A percentile compares a stretch with the other conserved stretches of the same genome.
These are phyloP conservation scores for Euphorbia pulcherrima DNA, from an alignment of 345 rosid genomes.

Conservation along the genomic window DNA sequence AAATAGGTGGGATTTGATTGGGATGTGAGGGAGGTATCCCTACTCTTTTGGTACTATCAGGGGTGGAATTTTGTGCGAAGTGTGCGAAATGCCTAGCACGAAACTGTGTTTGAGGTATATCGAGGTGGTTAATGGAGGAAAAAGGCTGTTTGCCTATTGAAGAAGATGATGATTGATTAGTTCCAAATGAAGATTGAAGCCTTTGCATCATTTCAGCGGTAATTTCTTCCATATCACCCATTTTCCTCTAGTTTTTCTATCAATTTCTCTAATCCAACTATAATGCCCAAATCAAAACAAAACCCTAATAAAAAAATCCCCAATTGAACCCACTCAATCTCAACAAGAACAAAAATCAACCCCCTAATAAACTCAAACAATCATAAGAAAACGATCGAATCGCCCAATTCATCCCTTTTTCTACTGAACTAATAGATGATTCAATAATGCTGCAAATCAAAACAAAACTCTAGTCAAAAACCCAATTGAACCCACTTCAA, in stretches of 20 bases:
- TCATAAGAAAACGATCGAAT: too few species aligned
- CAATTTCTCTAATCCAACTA: too few species aligned
- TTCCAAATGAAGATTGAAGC: constrained; percentile 57
- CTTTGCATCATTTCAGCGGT: constrained; percentile 65
- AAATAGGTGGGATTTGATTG: constrained; percentile 74
- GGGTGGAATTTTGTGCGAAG: constrained; percentile 40
- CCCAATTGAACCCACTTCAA: too few species aligned
- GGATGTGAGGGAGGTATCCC: constrained; percentile 93
- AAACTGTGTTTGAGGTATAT: constrained; percentile 47
- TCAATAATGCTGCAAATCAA: too few species aligned
- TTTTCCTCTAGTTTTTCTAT: constrained; percentile 13
- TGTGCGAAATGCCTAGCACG: constrained; percentile 51
- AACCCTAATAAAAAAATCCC: constrained; percentile 4
- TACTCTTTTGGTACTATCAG: constrained; percentile 46
- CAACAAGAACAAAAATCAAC: constrained; percentile 20
- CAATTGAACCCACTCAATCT: constrained; percentile 10
- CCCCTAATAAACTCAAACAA: constrained; percentile 26
- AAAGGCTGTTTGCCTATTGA: constrained; percentile 44
- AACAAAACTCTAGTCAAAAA: too few species aligned
- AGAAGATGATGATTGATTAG: constrained; percentile 41
- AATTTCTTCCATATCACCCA: constrained; percentile 69
- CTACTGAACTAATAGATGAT: too few species aligned
- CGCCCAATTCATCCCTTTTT: too few species aligned
- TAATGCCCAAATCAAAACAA: constrained; percentile 4
- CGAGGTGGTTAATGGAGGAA: constrained; percentile 45